These are phyloP conservation scores for Teratosphaeria pseudoeucalypti DNA, from an alignment of 2,329 filamentous ascomycete genomes.

Conservation along the genomic window DNA sequence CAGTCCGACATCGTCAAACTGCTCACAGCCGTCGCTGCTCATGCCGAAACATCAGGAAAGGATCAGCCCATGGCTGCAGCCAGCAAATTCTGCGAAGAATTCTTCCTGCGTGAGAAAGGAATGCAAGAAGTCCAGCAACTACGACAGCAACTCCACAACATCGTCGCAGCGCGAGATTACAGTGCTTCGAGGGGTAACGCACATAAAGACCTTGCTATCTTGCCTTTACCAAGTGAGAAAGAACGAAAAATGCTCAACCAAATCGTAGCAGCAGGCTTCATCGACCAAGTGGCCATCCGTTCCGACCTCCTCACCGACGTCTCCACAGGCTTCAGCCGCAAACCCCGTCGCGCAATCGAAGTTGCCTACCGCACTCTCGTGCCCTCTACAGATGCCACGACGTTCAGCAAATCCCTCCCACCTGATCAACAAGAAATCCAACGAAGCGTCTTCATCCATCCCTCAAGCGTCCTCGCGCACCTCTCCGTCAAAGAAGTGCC, in stretches of 20 bases:
- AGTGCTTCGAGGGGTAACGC: neutral
- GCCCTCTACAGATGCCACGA: conserved; percentile 42
- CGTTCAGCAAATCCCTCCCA: conserved; percentile 11
- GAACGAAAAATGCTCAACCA: conserved; percentile 72
- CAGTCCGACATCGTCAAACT: conserved; percentile 82
- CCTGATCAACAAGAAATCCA: conserved; percentile 41
- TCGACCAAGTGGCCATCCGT: conserved; percentile 88
- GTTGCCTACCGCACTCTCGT: conserved; percentile 84
- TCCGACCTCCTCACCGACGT: conserved; percentile 65
- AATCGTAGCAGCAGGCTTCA: conserved; percentile 82
- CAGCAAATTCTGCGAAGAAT: conserved; percentile 58
- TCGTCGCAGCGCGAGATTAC: conserved; percentile 46
- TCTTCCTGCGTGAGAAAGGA: conserved; percentile 79
- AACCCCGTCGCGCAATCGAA: conserved; percentile 77
- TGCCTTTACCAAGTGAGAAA: conserved; percentile 54
- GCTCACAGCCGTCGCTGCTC: conserved; percentile 78
- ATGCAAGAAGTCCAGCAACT: conserved; percentile 80
- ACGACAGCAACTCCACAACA: conserved; percentile 68
- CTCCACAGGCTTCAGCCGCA: conserved; percentile 48
- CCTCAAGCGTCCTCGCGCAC: conserved; percentile 65
- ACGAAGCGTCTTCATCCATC: conserved; percentile 75
- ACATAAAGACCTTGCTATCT: conserved; percentile 33
- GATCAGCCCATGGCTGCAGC: conserved; percentile 41
- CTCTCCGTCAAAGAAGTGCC: conserved; percentile 66
- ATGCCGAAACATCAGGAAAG: conserved; percentile 54